Evolutionary conservation across 2,329 filamentous ascomycete species (phyloP), one percentile per base, ranked within the genome.

Genomic region (Arthrinium phaeospermum): DNA sequence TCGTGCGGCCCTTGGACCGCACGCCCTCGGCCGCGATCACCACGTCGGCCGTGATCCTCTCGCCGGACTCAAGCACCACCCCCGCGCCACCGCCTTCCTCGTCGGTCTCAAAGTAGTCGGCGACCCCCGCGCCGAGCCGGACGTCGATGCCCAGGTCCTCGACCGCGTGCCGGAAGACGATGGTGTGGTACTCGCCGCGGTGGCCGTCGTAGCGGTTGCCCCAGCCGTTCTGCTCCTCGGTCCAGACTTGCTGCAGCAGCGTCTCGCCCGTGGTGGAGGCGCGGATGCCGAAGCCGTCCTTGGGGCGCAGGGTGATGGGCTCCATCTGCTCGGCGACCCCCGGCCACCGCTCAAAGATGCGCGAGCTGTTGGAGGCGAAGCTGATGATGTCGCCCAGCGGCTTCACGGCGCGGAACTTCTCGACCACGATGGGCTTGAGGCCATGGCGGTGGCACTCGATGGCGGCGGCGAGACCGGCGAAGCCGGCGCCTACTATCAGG

Each of bases 321-420:
- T 86, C 83, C 72, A 90, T 82, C 72, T 83, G 79, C 45, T 84
- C 84, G 10, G 83, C 82, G 6, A 90, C 83, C 22, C 84, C 83
- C 22, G 87, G 85, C 80, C 89, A 91, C 13, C 88, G 85, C 73
- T 86, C 81, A 77, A 91, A 89, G 49, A 90, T 89, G 45, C 86
- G 85, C 22, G 87, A 86, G 12, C 86, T 86, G 76, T 91, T 91
- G 22, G 88, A 85, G 1, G 86, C 88, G 76, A 90, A 90, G 57
- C 83, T 86, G 74, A 88, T 86, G 71, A 87, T 86, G 74, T 87
- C 85, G 7, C 86, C 86, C 1, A 86, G 80, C 3, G 82, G 80
- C 72, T 84, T 82, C 51, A 86, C 82, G 73, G 82, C 81, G 1
- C 83, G 78, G 71, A 86, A 83, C 45, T 57, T 67, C 4, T 71